Conservation (phyloP, 2,329 filamentous ascomycete genomes). For the Colletotrichum tanaceti region DNA sequence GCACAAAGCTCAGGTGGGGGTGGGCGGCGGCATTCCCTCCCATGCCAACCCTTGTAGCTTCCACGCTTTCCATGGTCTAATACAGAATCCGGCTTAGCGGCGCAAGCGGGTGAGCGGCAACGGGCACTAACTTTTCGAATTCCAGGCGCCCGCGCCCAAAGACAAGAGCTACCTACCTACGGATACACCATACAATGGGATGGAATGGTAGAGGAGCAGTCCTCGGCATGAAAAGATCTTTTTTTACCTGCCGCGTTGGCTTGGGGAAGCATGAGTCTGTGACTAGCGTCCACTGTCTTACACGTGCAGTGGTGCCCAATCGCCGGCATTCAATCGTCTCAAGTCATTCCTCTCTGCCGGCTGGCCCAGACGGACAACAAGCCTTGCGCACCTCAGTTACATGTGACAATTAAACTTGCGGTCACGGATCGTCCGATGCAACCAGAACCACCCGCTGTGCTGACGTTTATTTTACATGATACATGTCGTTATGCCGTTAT, state of each 20-base stretch:
- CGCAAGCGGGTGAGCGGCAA: slow-evolving; percentile 35
- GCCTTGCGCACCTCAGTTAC: slow-evolving; percentile 17
- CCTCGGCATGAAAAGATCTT: slow-evolving; percentile 19
- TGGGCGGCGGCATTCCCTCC: not conserved
- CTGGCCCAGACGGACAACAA: slow-evolving; percentile 12
- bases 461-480: slow-evolving; percentile 28
- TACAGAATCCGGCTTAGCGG: slow-evolving; percentile 26
- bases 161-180: not conserved
- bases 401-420: slow-evolving; percentile 32
- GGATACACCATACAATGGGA: too few species aligned
- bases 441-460: slow-evolving; percentile 5
- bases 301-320: slow-evolving; percentile 23
- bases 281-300: slow-evolving; percentile 34
- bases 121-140: slow-evolving; percentile 35
- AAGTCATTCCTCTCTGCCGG: slow-evolving; percentile 18
- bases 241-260: slow-evolving; percentile 22
- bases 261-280: slow-evolving; percentile 11
- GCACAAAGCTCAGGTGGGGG: slow-evolving; percentile 35
- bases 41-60: slow-evolving; percentile 28
- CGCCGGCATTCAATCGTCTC: slow-evolving; percentile 31
- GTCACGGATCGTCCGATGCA: slow-evolving; percentile 9
- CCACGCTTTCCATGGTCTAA: slow-evolving; percentile 12
- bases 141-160: slow-evolving; percentile 16
- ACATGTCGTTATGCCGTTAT: slow-evolving; percentile 36
- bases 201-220: not conserved